Evolutionary conservation across 805 yeast genomes (phyloP), one percentile per base, ranked within the genome.

Genomic region (Sungouiella blattae): DNA sequence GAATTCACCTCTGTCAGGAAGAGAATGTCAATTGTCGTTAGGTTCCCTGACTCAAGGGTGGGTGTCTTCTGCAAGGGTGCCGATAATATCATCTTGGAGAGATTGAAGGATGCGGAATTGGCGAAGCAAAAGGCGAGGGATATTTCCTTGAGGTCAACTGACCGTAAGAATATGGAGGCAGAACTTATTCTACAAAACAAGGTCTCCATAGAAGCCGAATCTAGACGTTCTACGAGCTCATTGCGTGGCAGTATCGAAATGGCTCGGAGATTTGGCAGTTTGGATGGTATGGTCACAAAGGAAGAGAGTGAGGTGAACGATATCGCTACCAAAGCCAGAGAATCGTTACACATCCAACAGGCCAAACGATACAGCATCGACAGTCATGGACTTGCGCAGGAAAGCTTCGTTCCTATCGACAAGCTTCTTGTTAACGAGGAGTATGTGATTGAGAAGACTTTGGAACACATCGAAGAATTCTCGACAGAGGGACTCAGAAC

Each of bases 401-500:
- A 44, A 5, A n/a, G 14, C n/a, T 28, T 27, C 4, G 37, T 63
- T 15, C 65, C 69, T 1, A 54, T 72, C 34, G 91, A 85, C 32
- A 68, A 67, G 18, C 53, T 86, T 15, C 66, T 85, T 7, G 55
- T 71, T 13, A 83, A 87, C 49, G 95, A 87, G 11, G 87, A 80
- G 43, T 86, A 77, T 50, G 67, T 91, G 4, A 53, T 89, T 25
- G 96, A 88, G 54, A 78, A 77, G 44, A 91, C 98, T 0, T 65
- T 94, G 37, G 85, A 87, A 48, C 96, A 94, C 44, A 77, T 93
- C 40, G 98, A 93, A 48, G 94, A 87, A 40, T 93, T 89, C 59
- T 88, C 97, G 0, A 83, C 95, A 0, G 97, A 91, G 44, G 99
- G 99, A 1, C 67, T 93, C 39, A 75, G 99, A 53, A 93, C 99